phyloP scores from a whole-genome alignment of 306 rosid genomes.

The Rosa lucieae region DNA sequence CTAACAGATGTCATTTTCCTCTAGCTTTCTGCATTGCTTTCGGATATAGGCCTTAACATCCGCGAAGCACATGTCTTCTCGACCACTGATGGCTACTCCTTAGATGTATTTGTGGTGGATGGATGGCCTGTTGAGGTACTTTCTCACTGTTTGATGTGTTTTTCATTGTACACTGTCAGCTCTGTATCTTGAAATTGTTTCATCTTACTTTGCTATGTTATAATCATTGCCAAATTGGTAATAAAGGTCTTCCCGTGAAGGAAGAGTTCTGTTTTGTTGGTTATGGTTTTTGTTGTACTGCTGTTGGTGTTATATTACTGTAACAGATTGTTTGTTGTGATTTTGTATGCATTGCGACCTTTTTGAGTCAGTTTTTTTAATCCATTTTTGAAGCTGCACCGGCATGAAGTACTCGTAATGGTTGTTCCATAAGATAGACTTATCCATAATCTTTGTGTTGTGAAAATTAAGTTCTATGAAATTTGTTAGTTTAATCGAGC shows the following conservation, averaged over 20 bases:
- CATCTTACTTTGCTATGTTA: neutral
- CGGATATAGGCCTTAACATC: slow-evolving; percentile 64
- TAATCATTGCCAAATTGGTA: neutral
- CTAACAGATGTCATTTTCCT: slow-evolving; percentile 37
- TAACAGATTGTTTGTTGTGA: neutral
- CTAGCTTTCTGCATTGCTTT: slow-evolving; percentile 62
- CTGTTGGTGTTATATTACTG: neutral
- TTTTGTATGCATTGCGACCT: neutral
- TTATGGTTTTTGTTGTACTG: neutral
- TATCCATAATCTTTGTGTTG: slow-evolving; percentile 7
- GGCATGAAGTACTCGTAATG: neutral
- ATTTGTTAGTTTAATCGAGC: neutral
- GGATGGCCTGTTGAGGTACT: slow-evolving; percentile 70
- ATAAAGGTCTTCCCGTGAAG: neutral
- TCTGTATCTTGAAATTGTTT: slow-evolving; percentile 14
- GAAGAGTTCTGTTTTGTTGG: neutral
- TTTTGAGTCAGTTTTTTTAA: neutral
- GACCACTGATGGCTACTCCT: slow-evolving; percentile 61
- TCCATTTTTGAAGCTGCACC: neutral
- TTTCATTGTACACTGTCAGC: neutral
- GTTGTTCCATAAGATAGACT: neutral
- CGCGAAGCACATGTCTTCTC: slow-evolving; percentile 73
- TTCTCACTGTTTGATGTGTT: slow-evolving; percentile 3
- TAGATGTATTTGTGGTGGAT: slow-evolving; percentile 62
- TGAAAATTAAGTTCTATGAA: neutral